Percentiles rank a stretch among this genome's conserved stretches.
phyloP scores from a whole-genome alignment of 2,329 filamentous ascomycete genomes.

The Venturia pyrina region DNA sequence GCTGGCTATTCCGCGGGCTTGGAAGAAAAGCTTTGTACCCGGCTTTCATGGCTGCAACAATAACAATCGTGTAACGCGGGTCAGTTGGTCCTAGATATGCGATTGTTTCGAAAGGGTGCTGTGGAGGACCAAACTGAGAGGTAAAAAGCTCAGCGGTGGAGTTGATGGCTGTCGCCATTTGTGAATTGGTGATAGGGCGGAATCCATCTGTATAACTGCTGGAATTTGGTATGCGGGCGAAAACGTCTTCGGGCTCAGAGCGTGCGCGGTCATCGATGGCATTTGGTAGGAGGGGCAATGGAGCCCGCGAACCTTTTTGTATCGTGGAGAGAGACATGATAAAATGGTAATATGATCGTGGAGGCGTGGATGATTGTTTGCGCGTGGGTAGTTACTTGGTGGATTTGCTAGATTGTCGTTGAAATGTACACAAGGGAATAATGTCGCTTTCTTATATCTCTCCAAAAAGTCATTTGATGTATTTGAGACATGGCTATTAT shows the following conservation, averaged over 20 bases:
- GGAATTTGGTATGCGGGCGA: background rate
- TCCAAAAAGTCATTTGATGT: no score
- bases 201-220: background rate
- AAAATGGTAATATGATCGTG: no score
- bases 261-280: background rate
- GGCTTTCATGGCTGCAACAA: background rate
- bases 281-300: background rate
- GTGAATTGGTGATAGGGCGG: background rate
- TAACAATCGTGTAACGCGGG: background rate
- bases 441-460: no score
- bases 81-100: background rate
- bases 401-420: no score
- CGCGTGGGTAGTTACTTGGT: no score
- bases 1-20: background rate
- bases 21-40: conserved; percentile 1
- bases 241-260: background rate
- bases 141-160: background rate
- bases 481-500: no score
- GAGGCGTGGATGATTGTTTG: no score
- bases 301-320: no score
- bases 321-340: no score
- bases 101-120: background rate
- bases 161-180: background rate
- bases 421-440: no score
- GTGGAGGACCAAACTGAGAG: background rate